Percentiles rank a stretch among this genome's conserved stretches.
Evolutionary conservation across 352 stramenopile genomes (phyloP).

Genomic region (Achlya hypogyna): DNA sequence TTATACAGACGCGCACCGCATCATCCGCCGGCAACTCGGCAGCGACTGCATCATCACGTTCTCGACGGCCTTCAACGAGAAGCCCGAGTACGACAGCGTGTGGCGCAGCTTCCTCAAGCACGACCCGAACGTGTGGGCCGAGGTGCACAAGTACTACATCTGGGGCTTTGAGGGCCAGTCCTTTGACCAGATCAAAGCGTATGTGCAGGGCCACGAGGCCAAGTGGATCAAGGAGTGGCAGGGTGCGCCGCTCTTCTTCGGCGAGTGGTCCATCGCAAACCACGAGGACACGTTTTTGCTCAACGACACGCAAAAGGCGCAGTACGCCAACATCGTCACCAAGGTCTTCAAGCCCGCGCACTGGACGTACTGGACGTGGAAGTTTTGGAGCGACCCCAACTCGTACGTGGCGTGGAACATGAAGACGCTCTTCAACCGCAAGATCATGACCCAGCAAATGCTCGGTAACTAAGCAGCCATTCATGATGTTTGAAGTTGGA

Average conservation of each 20-base stretch:
- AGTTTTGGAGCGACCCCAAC: not conserved
- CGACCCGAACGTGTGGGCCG: conserved; percentile 27
- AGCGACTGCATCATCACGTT: conserved; percentile 26
- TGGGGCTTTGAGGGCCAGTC: conserved; percentile 27
- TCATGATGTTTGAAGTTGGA: too few relatives aligned
- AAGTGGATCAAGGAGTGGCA: conserved; percentile 23
- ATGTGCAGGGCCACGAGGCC: not conserved
- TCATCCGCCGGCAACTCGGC: conserved; percentile 18
- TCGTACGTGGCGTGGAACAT: not conserved
- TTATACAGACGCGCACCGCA: conserved; percentile 26
- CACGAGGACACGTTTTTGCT: conserved; percentile 13
- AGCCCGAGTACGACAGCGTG: not conserved
- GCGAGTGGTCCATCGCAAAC: conserved; percentile 20
- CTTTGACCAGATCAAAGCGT: conserved; percentile 6
- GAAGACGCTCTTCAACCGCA: not conserved
- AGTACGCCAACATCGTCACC: not conserved
- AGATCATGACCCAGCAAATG: not conserved
- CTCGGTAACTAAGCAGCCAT: not conserved
- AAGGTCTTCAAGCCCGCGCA: not conserved
- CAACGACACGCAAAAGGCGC: not conserved
- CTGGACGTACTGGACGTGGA: conserved; percentile 18
- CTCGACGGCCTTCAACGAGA: not conserved
- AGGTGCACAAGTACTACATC: conserved; percentile 36
- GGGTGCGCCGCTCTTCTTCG: conserved; percentile 23
- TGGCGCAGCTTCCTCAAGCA: not conserved